Base-by-base conservation (phyloP, 2,329 filamentous ascomycete species). In the Geosmithia flava region DNA sequence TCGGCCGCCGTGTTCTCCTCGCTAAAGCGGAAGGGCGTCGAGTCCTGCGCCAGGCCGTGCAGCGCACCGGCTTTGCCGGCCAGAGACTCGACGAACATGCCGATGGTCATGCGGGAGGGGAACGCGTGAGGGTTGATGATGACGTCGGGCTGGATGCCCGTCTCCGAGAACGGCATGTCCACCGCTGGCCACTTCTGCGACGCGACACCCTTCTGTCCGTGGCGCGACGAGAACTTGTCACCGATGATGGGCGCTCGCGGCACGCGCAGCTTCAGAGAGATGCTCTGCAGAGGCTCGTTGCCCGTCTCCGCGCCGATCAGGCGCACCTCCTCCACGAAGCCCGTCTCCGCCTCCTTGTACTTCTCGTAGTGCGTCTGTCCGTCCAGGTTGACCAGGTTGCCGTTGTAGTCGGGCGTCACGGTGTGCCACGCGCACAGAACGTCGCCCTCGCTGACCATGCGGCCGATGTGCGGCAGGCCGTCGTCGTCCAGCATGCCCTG, bases 41-140 rank as follows among this genome's bases (percentile, higher is more conserved):
- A 90, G 64, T 98, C 93, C 65, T 97, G 93, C 0, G 93, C 87
- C n/a, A 96, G 75, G 44, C 93, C 93, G 63, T 98, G 93, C 37
- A 98, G 77, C 15, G 91, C 87, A 44, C 93, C 93, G 10, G 91
- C 81, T 70, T 98, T 98, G 52, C 93, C 93, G 10, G 93, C 93
- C 47, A 98, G 76, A 5, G 90, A 96, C 71, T 98, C 93, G 61
- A 98, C 81, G 67, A 98, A 97, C 87, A 97, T 97, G 61, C 93
- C 93, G 62, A 98, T 98, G 19, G 93, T 98, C 93, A 98, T 98
- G 68, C 93, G 90, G 44, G 91, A 97, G 7, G 93, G 93, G 76
- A 98, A 98, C 61, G 93, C 93, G 75, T 98, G 93, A 41, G 93
- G 93, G 70, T 98, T 98, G 74, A 98, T 98, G 67, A 98, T 98